Base-by-base conservation (phyloP, 83 land plant species). In the Diphasiastrum complanatum region DNA sequence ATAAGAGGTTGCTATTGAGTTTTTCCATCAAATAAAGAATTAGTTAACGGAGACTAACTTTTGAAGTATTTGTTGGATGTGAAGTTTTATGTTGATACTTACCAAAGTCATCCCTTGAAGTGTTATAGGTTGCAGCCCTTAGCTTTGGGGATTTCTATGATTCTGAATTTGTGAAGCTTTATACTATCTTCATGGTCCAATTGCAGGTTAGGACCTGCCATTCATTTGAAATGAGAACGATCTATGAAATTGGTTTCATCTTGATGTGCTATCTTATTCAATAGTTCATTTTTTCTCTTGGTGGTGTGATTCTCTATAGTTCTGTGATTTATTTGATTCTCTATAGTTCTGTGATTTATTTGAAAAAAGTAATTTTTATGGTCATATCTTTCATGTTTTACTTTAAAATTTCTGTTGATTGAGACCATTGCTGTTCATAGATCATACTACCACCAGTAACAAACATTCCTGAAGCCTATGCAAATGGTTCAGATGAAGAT, bases 121-220 rank as follows among this genome's bases (percentile, higher is more conserved):
- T 68, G 49, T 46, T 25, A 18, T 76, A 95, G 99, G 89, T 95
- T 50, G 97, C 89, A 45, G 81, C 81, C 5, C 87, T 95, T 24
- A 77, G 65, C 45, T 90, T 84, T 84, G 93, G 90, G 36, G 93
- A 95, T 40, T 82, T 76, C 60, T 95, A 95, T 72, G 85, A 89
- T 45, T 28, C 64, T 37, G 93, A 90, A 48, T 90, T 84, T 79
- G 84, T 82, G 46, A 86, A 84, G 33, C 82, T 90, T 66, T 90
- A 90, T 64, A 79, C 61, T 20, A 66, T 95, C n/a, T 95, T 95
- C 64, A 95, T 84, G 83, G 78, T 68, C 18, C 99, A 86, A 60
- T 75, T 95, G 30, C 99, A 95, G 97, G 99, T 90, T 60, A 22
- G 8, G 26, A 20, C 46, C 56, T 45, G 38, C 4, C 18, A 34